Conservation (phyloP, 2,329 filamentous ascomycete species). For the Alternaria sp. region DNA sequence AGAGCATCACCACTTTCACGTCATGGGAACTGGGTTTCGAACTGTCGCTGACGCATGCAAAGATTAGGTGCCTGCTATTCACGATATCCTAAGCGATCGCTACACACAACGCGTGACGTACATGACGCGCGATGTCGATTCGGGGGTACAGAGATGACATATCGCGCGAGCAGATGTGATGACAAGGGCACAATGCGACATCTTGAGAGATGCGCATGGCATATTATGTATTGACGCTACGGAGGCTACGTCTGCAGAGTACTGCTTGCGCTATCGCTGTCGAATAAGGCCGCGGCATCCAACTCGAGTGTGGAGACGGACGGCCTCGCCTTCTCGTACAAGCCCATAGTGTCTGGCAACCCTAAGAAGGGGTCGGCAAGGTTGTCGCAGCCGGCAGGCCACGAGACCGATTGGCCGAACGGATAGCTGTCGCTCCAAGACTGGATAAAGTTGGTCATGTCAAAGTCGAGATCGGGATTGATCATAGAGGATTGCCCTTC, state of each 20-base stretch:
- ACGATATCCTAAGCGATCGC: background rate
- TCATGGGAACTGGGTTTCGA: background rate
- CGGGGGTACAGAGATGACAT: background rate
- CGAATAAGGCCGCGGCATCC: conserved; percentile 21
- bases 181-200: background rate
- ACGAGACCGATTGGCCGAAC: background rate
- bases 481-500: conserved; percentile 13
- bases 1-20: conserved; percentile 23
- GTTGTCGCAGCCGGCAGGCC: background rate
- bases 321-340: conserved; percentile 1
- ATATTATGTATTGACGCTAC: background rate
- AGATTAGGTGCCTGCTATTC: background rate
- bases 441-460: conserved; percentile 21
- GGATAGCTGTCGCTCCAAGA: conserved; percentile 15
- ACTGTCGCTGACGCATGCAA: conserved; percentile 6
- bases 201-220: background rate
- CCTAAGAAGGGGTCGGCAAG: conserved; percentile 1
- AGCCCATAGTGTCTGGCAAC: background rate
- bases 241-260: background rate
- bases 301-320: conserved; percentile 22
- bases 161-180: background rate
- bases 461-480: conserved; percentile 21
- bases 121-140: background rate
- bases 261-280: background rate
- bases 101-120: background rate